Conservation (phyloP, 2,329 filamentous ascomycete species). For the Botrytis deweyae region DNA sequence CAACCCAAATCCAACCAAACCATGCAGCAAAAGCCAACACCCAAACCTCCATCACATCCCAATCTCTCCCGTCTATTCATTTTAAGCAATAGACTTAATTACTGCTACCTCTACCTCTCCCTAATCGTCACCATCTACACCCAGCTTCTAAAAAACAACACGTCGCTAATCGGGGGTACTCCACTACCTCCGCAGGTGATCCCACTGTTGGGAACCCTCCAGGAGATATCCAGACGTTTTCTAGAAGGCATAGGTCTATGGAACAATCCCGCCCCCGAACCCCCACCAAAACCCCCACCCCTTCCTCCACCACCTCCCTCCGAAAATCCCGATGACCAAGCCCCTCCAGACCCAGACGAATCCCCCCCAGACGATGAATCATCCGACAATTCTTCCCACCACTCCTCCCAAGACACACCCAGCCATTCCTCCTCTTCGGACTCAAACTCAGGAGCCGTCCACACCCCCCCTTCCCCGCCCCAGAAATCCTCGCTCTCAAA, state of each 20-base stretch:
- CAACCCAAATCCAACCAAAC: not conserved
- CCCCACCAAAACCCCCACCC: too few relatives aligned
- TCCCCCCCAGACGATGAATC: not conserved
- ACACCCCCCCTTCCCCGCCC: not conserved
- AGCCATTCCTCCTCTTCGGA: not conserved
- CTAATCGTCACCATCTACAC: not conserved
- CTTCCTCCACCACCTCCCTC: too few relatives aligned
- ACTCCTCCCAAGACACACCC: not conserved
- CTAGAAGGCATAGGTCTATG: not conserved
- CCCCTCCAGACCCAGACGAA: not conserved
- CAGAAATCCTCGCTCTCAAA: not conserved
- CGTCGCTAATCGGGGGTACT: not conserved
- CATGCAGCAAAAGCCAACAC: not conserved
- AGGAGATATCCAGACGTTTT: not conserved
- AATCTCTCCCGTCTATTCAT: not conserved
- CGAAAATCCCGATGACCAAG: too few relatives aligned
- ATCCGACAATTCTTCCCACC: not conserved
- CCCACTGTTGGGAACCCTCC: not conserved
- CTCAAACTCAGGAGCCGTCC: not conserved
- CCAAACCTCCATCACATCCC: not conserved
- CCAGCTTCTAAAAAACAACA: not conserved
- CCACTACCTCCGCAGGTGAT: not conserved
- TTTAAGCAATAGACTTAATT: not conserved
- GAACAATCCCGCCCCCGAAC: fast-evolving
- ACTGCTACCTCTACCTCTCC: not conserved